Percentiles rank a stretch among this genome's conserved stretches.
Evolutionary conservation across 768 basidiomycete species (phyloP).

Genomic region (Macrolepiota dolichaula): DNA sequence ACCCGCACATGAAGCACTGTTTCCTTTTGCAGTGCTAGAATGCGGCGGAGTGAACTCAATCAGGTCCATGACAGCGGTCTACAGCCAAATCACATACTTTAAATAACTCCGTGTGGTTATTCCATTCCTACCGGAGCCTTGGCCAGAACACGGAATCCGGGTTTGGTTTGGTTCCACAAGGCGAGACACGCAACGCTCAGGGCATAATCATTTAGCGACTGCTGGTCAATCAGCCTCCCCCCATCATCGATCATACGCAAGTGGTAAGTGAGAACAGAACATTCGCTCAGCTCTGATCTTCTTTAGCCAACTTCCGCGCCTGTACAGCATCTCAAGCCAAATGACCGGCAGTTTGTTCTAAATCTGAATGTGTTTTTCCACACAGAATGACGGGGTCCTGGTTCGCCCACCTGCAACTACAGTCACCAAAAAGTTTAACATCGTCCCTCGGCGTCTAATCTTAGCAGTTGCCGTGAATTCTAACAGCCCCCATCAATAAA

Average conservation of each 20-base stretch:
- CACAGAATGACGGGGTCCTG: slow-evolving; percentile 4
- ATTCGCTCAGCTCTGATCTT: slow-evolving; percentile 6
- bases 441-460: slow-evolving; percentile 1
- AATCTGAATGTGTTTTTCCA: not conserved
- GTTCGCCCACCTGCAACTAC: not conserved
- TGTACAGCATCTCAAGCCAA: not conserved
- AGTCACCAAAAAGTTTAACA: slow-evolving; percentile 9
- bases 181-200: not conserved
- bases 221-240: not conserved
- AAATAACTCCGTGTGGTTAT: slow-evolving; percentile 1
- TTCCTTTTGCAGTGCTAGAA: not conserved
- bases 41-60: slow-evolving; percentile 3
- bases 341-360: not conserved
- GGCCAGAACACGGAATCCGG: not conserved
- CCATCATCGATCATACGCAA: not conserved
- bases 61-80: not conserved
- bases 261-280: slow-evolving; percentile 5
- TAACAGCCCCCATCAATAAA: slow-evolving; percentile 8
- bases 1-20: not conserved
- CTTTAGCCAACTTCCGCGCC: not conserved
- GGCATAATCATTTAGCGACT: not conserved
- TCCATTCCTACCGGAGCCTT: not conserved
- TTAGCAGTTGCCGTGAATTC: slow-evolving; percentile 3
- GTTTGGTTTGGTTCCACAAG: not conserved
- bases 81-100: not conserved